Base-by-base conservation (phyloP, 306 rosid species). In the Malus sylvestris region DNA sequence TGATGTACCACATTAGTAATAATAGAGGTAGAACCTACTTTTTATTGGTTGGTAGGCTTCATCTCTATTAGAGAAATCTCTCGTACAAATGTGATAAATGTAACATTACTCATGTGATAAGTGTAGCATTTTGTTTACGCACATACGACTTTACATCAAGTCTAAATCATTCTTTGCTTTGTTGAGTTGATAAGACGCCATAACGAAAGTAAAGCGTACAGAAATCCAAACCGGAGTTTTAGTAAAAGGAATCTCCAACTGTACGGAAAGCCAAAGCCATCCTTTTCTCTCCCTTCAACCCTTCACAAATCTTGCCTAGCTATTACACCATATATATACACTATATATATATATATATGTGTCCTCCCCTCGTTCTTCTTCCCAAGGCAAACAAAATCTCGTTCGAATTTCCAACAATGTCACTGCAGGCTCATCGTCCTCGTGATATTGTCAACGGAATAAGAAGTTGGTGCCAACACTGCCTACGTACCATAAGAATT, bases 401-500 rank as follows among this genome's bases (percentile, higher is more conserved):
- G 9, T n/a, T 60, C 27, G 3, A 67, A 27, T 73, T 76, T 25
- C 15, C 53, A 57, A 13, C 61, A 20, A 88, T 91, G 97, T 84
- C 89, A 23, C 60, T 76, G 3, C 29, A 18, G 69, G 61, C 73
- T 70, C 82, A 81, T 44, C 89, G 88, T 62, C 82, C 91, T 80
- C 92, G 94, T 4, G 81, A 67, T 9, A 32, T 79, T 1, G 83
- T 83, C 59, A 86, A 89, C n/a, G 94, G 93, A 0, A 78, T 79
- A 62, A 77, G 85, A 83, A 85, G 93, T 29, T 75, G 79, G 79
- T 64, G 79, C 72, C 64, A 10, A 8, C 71, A 75, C 33, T 75
- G 79, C 71, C 79, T 64, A 46, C 62, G 58, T 8, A 51, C 64
- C 3, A 57, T 75, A 46, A 75, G 79, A 23, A 49, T 65, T 46